These are phyloP conservation scores for Colletotrichum filicis DNA, from an alignment of 2,329 filamentous ascomycete species.

Conservation along the genomic window DNA sequence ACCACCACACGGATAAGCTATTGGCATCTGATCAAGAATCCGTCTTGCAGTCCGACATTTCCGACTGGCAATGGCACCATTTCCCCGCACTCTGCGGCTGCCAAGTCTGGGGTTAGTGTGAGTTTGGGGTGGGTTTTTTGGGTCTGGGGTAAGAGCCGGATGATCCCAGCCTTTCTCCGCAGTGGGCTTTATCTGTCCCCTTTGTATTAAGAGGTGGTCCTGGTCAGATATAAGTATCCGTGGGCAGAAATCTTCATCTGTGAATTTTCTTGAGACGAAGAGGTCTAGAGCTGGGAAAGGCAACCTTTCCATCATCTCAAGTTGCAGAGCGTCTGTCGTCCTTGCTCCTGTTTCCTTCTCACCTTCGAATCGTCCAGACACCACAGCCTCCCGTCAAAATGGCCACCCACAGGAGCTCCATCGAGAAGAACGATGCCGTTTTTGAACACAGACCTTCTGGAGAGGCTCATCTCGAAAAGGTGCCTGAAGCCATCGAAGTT, in stretches of 20 bases:
- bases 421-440: constrained; percentile 28
- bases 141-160: neutral
- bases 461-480: constrained; percentile 29
- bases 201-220: neutral
- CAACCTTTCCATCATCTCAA: neutral
- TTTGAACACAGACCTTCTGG: constrained; percentile 15
- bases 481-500: constrained; percentile 39
- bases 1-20: constrained; percentile 5
- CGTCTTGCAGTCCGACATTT: neutral
- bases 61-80: neutral
- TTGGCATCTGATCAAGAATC: neutral
- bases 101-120: constrained; percentile 4
- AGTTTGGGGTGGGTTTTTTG: neutral
- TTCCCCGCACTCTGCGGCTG: constrained; percentile 17
- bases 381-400: neutral
- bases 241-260: neutral
- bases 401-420: constrained; percentile 22
- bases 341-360: neutral
- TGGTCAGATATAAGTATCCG: neutral
- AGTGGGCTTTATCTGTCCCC: neutral
- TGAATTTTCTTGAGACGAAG: neutral
- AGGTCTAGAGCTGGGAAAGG: neutral
- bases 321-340: neutral
- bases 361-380: too few relatives aligned
- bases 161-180: neutral